Base-by-base conservation (phyloP, 169 alveolate genomes). In the Eimeria tenella region DNA sequence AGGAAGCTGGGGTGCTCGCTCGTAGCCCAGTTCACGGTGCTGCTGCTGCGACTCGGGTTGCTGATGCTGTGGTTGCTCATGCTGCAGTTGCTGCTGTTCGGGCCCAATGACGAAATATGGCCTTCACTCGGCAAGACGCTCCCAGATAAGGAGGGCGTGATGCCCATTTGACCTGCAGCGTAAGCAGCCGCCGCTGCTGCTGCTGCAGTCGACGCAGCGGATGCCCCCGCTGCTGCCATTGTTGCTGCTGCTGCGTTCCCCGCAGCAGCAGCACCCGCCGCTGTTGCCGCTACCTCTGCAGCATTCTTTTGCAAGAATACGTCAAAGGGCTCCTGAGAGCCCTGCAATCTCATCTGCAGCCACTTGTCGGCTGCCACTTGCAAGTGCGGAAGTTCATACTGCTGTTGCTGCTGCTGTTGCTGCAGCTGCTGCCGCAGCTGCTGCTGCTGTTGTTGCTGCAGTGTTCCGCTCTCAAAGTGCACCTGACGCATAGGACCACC, bases 241-340 rank as follows among this genome's bases (percentile, higher is more conserved):
- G 87, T 53, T 77, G 70, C 87, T 50, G 87, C 62, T 77, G 70
- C 87, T 77, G 87, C 87, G 3, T 31, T 77, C 62, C 87, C 25
- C 17, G 70, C 68, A 50, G 68, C 87, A 52, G 87, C 83, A 73
- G 87, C 87, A 53, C 49, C 70, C 25, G 70, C 87, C 52, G 70
- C 87, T 17, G 87, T 77, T 73, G 87, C 49, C 25, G 70, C 55
- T 53, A 5, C n/a, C n/a, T n/a, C n/a, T n/a, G n/a, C n/a, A n/a
- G n/a, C n/a, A n/a, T n/a, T n/a, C n/a, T n/a, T 11, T 49, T 77
- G 87, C 15, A 77, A 10, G 50, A 23, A 77, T 6, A 77, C 70
- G 62, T 77, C 87, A 23, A 77, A 77, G 6, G 87, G 25, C 23
- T 77, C 87, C 3, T 52, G 71, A 77, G 87, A 77, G 5, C 87